Base-by-base conservation (phyloP, 352 stramenopile genomes). In the Aphanomyces stellatus region DNA sequence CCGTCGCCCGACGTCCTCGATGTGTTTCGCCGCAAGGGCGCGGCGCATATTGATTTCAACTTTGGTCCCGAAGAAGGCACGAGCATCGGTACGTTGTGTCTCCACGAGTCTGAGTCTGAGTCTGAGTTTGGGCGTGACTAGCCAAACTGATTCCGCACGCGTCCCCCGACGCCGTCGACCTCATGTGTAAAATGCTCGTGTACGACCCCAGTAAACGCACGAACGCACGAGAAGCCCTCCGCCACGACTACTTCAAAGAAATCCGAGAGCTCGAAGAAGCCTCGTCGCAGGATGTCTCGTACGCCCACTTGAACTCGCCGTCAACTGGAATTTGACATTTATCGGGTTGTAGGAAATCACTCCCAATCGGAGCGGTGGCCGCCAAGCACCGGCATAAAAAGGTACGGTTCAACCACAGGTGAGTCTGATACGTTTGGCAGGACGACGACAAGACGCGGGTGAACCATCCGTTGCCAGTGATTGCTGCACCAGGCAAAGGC, bases 1-100 rank as follows among this genome's bases (percentile, higher is more conserved):
- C 95, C 95, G 2, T 61, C 79, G 2, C 74, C 76, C 15, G 83
- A 94, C 31, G 74, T 97, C 1, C 76, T 98, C 24, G 75, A 89
- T 53, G 91, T 96, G 42, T 96, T 98, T 62, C 95, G 95, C 51
- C 78, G 84, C 22, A 88, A 96, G 60, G 93, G 89, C 34, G 92
- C 91, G 0, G 84, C 86, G 8, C 90, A 98, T 63, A 87, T 97
- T 17, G 91, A 97, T 59, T 98, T 98, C 56, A 88, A 95, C 53
- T 98, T 98, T 68, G 72, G 85, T 3, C 80, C 79, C 24, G 89
- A 97, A 51, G 82, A 96, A 31, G 95, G 93, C 11, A 87, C 81
- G 46, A 87, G 67, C 51, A 78, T 91, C 35, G 46, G 60, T 67
- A 67, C 46, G 17, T 64, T 8, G n/a, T 43, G 53, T 25, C 25